Evolutionary conservation across 257 asterid genomes (phyloP), one percentile per base, ranked within the genome.

Genomic region (Coffea canephora): DNA sequence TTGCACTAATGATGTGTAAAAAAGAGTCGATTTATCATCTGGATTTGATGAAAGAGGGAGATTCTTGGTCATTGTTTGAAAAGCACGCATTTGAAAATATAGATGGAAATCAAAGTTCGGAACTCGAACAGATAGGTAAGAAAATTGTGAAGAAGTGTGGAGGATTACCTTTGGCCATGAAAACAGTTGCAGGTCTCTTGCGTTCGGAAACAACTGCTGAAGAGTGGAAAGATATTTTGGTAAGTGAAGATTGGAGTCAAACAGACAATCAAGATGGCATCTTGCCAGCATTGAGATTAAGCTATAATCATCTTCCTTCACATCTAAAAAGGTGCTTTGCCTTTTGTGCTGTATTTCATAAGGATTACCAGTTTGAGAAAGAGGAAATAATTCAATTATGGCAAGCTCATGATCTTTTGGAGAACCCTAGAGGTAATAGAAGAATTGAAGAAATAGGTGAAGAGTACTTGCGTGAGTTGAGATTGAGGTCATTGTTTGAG

Each of bases 1-100:
- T 88, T 48, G 93, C 93, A 11, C 67, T 66, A 21, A 83, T 84
- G 75, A 88, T 89, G 80, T 85, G 86, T 49, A 10, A 55, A 25
- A 49, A 71, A 23, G 11, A n/a, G 71, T 21, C 73, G 16, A 48
- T 64, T 12, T 10, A 14, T 13, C 34, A 0, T 39, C 4, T 81
- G 69, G 19, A 4, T 0, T 55, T 73, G 49, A 0, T 81, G 1
- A 5, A 49, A 19, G 7, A 1, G 1, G 41, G 74, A n/a, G 69
- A 74, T 23, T 62, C 34, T 23, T 65, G 77, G 79, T 65, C 75
- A 25, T 74, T 80, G 43, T 74, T 80, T 27, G 41, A 64, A 50
- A 50, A 39, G 34, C 80, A 75, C 48, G 69, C 77, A n/a, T 46
- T 81, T 55, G 77, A 31, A 57, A 66, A 36, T 4, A 62, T 0